Evolutionary conservation across 495 filamentous ascomycete genomes (phyloP), one percentile per base, ranked within the genome.

Genomic region (Niebla homalea): DNA sequence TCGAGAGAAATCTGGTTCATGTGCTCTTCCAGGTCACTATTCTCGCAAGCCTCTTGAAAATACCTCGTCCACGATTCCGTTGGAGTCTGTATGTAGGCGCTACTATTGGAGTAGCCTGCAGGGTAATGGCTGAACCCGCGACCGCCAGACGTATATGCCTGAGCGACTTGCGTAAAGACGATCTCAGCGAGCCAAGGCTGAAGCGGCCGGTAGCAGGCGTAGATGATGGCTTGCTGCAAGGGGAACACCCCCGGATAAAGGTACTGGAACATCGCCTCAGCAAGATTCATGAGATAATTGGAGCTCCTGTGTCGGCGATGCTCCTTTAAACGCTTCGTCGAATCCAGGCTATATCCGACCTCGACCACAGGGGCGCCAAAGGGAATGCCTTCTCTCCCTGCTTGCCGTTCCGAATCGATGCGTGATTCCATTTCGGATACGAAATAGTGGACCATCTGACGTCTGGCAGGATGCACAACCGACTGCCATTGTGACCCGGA

Each of bases 241-340:
- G 26, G 16, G 22, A 48, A 48, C 14, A 38, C 7, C n/a, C 18
- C 46, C n/a, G 15, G 46, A 14, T 48, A 48, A 8, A 20, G 7
- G 35, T 38, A 38, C n/a, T 19, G 16, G 5, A 48, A 48, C 18
- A 39, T 36, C 11, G 46, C 46, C n/a, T 48, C 46, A 5, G 29
- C 46, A 6, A 48, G 46, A 23, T 48, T 48, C 46, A 48, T 36
- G 23, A 48, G 14, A 14, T 48, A 48, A n/a, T 48, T 48, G 2
- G 46, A 48, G 7, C 21, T 5, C 23, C 22, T 22, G 43, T 45
- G 43, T 0, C 16, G 5, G 1, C 22, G 18, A 26, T 45, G 22
- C n/a, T 45, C 43, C n/a, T 15, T 45, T 8, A 45, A 22, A 29
- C 43, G 43, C 15, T 16, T 41, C 14, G 1, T 14, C n/a, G 38